A percentile compares a stretch with the other conserved stretches of the same genome.
Conservation (phyloP, 768 basidiomycete genomes). For the Tubosaeta sp. region DNA sequence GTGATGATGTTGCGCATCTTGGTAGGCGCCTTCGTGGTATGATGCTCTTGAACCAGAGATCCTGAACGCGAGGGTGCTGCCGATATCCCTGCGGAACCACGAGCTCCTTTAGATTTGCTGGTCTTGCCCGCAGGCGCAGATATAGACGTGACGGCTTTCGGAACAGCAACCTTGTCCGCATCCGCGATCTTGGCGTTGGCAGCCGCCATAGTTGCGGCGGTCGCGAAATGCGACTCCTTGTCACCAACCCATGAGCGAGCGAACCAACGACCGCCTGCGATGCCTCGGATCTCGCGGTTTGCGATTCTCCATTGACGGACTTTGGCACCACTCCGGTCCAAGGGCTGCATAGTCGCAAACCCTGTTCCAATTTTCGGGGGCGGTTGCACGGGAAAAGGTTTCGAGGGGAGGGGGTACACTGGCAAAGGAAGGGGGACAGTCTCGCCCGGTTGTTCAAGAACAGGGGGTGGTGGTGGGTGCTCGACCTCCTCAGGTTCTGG, state of each 20-base stretch:
- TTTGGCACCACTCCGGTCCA: conserved; percentile 60
- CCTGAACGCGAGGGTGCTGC: conserved; percentile 57
- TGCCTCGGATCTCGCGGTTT: conserved; percentile 74
- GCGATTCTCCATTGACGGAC: conserved; percentile 72
- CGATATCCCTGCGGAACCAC: conserved; percentile 38
- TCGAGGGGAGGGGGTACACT: conserved; percentile 74
- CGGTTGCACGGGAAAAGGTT: conserved; percentile 78
- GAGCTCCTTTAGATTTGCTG: conserved; percentile 38
- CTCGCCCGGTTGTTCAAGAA: conserved; percentile 38
- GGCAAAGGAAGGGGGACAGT: conserved; percentile 52
- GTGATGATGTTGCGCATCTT: conserved; percentile 64
- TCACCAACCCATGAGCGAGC: conserved; percentile 78
- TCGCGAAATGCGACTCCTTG: conserved; percentile 66
- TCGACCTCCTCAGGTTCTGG: conserved; percentile 47
- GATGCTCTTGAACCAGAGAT: conserved; percentile 47
- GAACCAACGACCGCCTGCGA: conserved; percentile 83
- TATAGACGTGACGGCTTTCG: conserved; percentile 42
- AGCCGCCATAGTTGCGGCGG: conserved; percentile 27
- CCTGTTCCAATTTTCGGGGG: conserved; percentile 73
- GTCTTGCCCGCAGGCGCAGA: conserved; percentile 45
- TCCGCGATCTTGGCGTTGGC: conserved; percentile 28
- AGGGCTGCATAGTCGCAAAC: conserved; percentile 59
- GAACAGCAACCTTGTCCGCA: conserved; percentile 22
- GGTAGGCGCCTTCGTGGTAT: conserved; percentile 48
- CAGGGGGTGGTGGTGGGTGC: conserved; percentile 26